phyloP scores from a whole-genome alignment of 1,284 basidiomycete species.

The Heliocybe sulcata region DNA sequence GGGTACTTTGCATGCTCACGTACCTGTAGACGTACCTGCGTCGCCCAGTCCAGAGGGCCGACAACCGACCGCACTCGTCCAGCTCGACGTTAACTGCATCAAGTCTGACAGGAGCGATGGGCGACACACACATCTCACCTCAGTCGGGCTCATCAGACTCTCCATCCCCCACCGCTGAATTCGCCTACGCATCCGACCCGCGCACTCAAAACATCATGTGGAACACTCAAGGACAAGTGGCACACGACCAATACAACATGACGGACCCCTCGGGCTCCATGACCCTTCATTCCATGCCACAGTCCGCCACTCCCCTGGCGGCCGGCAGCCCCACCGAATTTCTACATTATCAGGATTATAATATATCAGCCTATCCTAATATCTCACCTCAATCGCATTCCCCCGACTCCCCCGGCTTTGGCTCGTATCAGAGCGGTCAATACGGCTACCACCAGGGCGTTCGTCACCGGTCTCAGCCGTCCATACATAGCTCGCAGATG shows the following conservation, averaged over 20 bases:
- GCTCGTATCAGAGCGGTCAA: constrained; percentile 18
- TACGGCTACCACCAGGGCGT: constrained; percentile 16
- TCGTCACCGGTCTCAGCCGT: constrained; percentile 8
- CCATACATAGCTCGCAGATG: constrained; percentile 7
- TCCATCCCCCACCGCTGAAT: constrained; percentile 21
- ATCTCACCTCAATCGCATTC: constrained; percentile 12
- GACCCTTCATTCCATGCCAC: constrained; percentile 5
- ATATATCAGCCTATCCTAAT: constrained; percentile 17
- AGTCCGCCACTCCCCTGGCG: constrained; percentile 6
- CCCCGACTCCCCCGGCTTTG: constrained; percentile 13
- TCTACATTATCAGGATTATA: constrained; percentile 17
- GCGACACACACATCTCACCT: constrained; percentile 36
- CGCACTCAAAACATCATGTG: not conserved
- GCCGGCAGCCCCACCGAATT: constrained; percentile 12
- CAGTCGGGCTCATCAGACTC: constrained; percentile 19
- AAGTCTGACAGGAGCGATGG: constrained; percentile 58
- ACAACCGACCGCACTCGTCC: constrained; percentile 20
- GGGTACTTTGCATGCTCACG: not conserved
- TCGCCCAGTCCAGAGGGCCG: constrained; percentile 7
- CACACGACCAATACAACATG: not conserved
- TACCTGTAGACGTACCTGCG: constrained; percentile 8
- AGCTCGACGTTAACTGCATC: constrained; percentile 36
- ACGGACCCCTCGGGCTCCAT: not conserved
- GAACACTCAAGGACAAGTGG: not conserved
- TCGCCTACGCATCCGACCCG: constrained; percentile 2